Percentiles rank a stretch among this genome's conserved stretches.
Conservation (phyloP, 805 yeast genomes). For the Blastobotrys peoriensis region DNA sequence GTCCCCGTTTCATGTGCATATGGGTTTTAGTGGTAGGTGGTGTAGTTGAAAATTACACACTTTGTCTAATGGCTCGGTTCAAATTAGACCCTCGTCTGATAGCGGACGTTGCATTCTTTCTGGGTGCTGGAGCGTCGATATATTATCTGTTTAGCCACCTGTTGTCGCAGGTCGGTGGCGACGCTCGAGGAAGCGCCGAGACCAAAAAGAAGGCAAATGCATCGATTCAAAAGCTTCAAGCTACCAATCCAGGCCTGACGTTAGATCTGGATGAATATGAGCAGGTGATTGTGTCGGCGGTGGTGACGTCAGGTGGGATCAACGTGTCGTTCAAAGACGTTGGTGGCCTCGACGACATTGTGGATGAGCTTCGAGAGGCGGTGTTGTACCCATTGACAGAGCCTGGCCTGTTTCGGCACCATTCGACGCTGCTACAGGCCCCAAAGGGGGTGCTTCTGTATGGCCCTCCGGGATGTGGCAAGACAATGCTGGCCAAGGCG, state of each 20-base stretch:
- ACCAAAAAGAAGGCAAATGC: conserved; percentile 55
- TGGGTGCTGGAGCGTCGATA: conserved; percentile 64
- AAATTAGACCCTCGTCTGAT: conserved; percentile 22
- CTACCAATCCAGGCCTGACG: conserved; percentile 50
- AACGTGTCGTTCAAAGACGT: conserved; percentile 70
- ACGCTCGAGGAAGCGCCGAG: conserved; percentile 40
- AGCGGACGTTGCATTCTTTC: conserved; percentile 43
- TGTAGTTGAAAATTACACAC: no score
- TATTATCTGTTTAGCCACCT: conserved; percentile 52
- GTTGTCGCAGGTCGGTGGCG: conserved; percentile 39
- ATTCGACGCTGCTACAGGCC: conserved; percentile 66
- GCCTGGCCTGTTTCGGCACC: conserved; percentile 68
- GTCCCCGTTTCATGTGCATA: no score
- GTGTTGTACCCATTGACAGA: conserved; percentile 77
- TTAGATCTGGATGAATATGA: conserved; percentile 68
- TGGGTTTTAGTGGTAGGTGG: no score
- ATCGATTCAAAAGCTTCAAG: conserved; percentile 52
- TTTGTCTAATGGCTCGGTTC: conserved; percentile 4
- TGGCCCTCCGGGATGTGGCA: conserved; percentile 98
- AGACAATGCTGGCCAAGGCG: conserved; percentile 95
- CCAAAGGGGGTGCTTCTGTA: conserved; percentile 90
- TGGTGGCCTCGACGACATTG: conserved; percentile 80
- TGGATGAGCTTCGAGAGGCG: conserved; percentile 81
- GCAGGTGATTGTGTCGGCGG: conserved; percentile 63
- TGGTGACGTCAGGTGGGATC: conserved; percentile 81